A percentile compares a stretch with the other conserved stretches of the same genome.
phyloP scores from a whole-genome alignment of 2,329 filamentous ascomycete species.

The Cercospora sp. region DNA sequence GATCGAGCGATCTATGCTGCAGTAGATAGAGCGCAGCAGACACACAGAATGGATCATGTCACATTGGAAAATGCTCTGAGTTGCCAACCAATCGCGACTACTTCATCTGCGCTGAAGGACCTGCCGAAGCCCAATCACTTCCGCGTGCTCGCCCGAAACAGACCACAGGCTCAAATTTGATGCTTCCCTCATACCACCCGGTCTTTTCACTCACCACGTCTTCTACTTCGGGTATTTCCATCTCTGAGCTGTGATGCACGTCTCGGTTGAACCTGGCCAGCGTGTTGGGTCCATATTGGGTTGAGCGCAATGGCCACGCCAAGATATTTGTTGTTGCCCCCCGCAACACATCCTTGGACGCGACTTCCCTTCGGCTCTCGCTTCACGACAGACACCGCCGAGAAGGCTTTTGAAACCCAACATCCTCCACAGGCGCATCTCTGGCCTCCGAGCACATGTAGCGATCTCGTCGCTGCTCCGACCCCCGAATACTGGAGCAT shows the following conservation, averaged over 20 bases:
- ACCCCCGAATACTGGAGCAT: conserved; percentile 31
- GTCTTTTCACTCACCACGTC: neutral
- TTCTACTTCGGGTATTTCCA: neutral
- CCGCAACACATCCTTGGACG: conserved; percentile 7
- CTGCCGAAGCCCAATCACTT: neutral
- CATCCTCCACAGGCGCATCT: conserved; percentile 16
- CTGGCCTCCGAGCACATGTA: conserved; percentile 29
- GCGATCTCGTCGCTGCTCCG: conserved; percentile 33
- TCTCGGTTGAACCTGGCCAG: neutral
- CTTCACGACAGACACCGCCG: neutral
- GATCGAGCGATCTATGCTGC: neutral
- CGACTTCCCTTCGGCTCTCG: conserved; percentile 8
- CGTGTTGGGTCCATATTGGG: neutral
- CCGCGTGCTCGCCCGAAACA: neutral
- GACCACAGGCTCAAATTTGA: neutral
- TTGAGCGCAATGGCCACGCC: neutral
- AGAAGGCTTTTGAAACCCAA: conserved; percentile 7
- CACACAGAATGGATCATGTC: neutral
- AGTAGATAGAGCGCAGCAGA: neutral
- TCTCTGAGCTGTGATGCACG: neutral
- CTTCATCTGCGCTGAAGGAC: neutral
- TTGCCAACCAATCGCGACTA: too few relatives aligned
- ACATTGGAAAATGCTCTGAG: neutral
- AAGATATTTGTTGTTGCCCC: conserved; percentile 6
- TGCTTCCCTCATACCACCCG: neutral